Conservation (phyloP, 2,329 filamentous ascomycete species). For the Fusarium hostae region DNA sequence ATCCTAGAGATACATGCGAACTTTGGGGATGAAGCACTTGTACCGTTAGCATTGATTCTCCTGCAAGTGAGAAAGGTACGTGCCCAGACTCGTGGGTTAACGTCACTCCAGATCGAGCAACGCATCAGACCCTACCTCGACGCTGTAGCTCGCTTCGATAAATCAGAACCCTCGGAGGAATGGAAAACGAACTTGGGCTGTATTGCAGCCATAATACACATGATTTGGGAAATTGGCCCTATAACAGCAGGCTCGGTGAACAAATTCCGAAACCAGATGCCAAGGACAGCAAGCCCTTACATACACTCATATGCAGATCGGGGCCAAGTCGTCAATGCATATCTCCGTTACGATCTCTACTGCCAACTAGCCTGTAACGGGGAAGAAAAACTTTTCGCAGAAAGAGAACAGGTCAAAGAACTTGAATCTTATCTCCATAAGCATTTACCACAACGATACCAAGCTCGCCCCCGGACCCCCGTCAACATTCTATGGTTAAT, state of each 20-base stretch:
- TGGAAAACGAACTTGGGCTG: background rate
- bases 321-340: background rate
- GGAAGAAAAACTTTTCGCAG: background rate
- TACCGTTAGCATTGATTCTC: background rate
- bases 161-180: background rate
- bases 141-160: background rate
- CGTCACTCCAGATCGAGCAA: background rate
- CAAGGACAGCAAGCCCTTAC: no score
- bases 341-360: background rate
- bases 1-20: background rate
- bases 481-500: background rate
- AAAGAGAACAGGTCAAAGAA: background rate
- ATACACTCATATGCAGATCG: background rate
- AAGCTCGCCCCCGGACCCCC: background rate
- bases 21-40: background rate
- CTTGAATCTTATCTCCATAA: background rate
- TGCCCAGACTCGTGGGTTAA: background rate
- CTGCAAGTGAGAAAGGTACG: background rate
- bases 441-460: background rate
- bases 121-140: background rate
- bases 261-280: no score
- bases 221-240: background rate
- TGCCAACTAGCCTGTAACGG: background rate
- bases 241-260: no score
- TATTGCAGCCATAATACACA: accelerated